Evolutionary conservation across 2,329 filamentous ascomycete genomes (phyloP).

Genomic region (Didymella keratinophila): DNA sequence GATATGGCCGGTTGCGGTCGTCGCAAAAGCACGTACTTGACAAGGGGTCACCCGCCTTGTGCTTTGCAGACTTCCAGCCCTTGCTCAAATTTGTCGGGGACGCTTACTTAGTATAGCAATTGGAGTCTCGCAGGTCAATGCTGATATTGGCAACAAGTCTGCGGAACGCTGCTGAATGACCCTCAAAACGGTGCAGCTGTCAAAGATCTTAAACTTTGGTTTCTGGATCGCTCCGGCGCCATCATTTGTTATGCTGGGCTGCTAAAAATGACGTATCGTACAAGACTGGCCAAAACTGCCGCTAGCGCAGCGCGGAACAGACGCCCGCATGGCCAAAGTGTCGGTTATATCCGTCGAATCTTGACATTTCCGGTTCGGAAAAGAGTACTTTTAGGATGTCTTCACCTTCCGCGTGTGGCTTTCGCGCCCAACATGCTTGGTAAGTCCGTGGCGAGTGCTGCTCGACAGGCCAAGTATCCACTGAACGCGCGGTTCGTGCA

Average conservation of each 20-base stretch:
- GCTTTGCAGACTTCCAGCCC: background rate
- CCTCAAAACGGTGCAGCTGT: slow-evolving; percentile 4
- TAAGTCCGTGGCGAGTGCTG: background rate
- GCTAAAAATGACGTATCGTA: slow-evolving; percentile 11
- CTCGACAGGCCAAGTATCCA: background rate
- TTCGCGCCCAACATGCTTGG: background rate
- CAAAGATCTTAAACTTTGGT: slow-evolving; percentile 8
- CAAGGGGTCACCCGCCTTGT: background rate
- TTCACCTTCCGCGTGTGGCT: background rate
- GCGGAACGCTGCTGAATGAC: background rate
- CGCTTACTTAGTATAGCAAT: background rate
- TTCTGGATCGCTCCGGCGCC: slow-evolving; percentile 2
- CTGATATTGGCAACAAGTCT: background rate
- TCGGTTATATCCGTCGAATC: slow-evolving; percentile 1
- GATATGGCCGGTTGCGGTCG: background rate
- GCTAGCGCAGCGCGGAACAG: background rate
- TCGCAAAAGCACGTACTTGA: background rate
- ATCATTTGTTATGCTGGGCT: slow-evolving; percentile 4
- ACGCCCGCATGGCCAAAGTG: background rate
- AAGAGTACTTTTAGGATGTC: background rate
- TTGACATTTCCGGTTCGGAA: slow-evolving; percentile 8
- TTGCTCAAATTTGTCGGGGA: background rate
- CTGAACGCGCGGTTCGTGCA: background rate
- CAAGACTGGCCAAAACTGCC: background rate
- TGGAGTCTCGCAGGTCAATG: background rate